Conservation (phyloP, 2,329 filamentous ascomycete species). For the Botrytis fabae region DNA sequence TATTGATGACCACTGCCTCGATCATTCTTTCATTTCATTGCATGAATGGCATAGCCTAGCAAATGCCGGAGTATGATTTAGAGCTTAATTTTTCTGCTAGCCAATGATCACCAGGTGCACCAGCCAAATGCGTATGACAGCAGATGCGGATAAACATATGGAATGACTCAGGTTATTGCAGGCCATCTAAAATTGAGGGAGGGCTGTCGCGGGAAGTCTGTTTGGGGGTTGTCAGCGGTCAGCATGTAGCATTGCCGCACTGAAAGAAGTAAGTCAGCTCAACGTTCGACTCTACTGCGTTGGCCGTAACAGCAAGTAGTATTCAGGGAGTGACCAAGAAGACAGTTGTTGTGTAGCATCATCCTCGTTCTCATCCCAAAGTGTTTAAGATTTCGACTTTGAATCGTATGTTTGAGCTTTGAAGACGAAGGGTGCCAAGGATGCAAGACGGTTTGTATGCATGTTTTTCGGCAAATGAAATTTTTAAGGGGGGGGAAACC, state of each 20-base stretch:
- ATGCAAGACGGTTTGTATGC: conserved; percentile 14
- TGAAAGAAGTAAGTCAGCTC: conserved; percentile 7
- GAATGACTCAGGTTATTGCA: conserved; percentile 24
- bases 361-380: not conserved
- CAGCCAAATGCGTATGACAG: conserved; percentile 16
- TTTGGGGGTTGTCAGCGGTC: conserved; percentile 18
- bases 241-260: conserved; percentile 1
- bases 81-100: conserved; percentile 6
- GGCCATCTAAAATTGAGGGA: not conserved
- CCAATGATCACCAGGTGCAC: conserved; percentile 24
- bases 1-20: conserved; percentile 13
- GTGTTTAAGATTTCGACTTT: not conserved
- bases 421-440: conserved; percentile 13
- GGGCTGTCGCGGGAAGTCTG: conserved; percentile 10
- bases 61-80: conserved; percentile 19
- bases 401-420: conserved; percentile 3
- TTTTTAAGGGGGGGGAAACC: conserved; percentile 7
- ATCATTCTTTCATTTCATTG: conserved; percentile 13
- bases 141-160: conserved; percentile 20
- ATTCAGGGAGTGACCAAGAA: not conserved
- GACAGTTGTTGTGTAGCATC: not conserved
- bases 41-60: conserved; percentile 4
- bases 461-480: conserved; percentile 21
- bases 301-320: not conserved
- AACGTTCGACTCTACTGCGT: not conserved